Evolutionary conservation across 1,284 basidiomycete species (phyloP).

Genomic region (Acaromyces ingoldii): DNA sequence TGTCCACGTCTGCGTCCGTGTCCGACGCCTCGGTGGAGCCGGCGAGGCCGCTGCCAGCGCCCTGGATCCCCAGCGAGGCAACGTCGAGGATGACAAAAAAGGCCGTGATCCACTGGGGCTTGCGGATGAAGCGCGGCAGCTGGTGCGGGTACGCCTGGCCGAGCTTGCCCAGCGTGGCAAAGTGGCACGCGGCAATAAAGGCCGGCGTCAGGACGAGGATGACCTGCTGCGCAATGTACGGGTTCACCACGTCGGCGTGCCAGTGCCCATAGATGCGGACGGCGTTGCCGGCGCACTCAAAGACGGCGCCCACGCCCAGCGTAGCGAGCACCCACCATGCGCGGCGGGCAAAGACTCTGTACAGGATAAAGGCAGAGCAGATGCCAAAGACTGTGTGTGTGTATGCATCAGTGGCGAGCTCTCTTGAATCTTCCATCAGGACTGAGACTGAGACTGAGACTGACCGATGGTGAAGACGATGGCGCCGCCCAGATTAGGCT

Average conservation of each 20-base stretch:
- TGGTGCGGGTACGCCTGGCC: not conserved
- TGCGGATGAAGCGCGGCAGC: not conserved
- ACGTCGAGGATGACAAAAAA: slow-evolving; percentile 13
- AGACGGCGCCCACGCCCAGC: slow-evolving; percentile 4
- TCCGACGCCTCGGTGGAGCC: slow-evolving; percentile 1
- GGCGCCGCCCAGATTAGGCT: not conserved
- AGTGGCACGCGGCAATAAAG: slow-evolving; percentile 14
- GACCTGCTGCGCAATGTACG: slow-evolving; percentile 13
- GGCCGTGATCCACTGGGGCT: slow-evolving; percentile 5
- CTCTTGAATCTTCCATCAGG: too few relatives aligned
- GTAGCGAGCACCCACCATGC: slow-evolving; percentile 5
- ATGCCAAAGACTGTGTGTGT: not conserved
- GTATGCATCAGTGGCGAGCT: too few relatives aligned
- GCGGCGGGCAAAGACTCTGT: not conserved
- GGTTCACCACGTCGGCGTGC: not conserved
- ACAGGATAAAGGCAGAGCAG: not conserved
- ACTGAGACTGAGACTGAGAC: too few relatives aligned
- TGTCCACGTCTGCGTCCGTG: not conserved
- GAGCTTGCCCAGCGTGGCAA: slow-evolving; percentile 12
- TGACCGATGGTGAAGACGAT: slow-evolving; percentile 7
- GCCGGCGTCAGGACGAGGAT: slow-evolving; percentile 11
- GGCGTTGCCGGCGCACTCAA: slow-evolving; percentile 8
- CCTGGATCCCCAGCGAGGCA: slow-evolving; percentile 8
- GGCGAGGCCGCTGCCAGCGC: slow-evolving; percentile 10
- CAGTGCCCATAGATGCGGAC: slow-evolving; percentile 14